Evolutionary conservation across 495 filamentous ascomycete genomes (phyloP), one percentile per base, ranked within the genome.

Genomic region (Penicillium verhagenii): DNA sequence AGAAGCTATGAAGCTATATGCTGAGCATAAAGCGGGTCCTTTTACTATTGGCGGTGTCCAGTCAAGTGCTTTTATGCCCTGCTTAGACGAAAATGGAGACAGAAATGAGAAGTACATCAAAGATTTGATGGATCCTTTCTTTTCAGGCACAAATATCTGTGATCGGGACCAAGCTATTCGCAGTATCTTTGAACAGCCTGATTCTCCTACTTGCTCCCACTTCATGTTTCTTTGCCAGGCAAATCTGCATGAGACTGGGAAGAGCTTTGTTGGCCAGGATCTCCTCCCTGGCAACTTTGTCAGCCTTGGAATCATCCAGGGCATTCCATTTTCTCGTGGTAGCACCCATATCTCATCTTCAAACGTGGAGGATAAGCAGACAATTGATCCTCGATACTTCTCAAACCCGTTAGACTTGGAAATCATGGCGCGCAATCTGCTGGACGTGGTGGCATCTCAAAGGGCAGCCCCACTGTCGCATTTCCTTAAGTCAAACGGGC

Each of bases 161-260:
- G 42, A n/a, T 42, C 26, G 50, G 16, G 26, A 50, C 19, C 21
- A 50, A 11, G 56, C 50, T n/a, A 50, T 59, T n/a, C 50, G 43
- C 21, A 51, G 54, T 24, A 59, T 59, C 9, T 47, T 53, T 28
- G n/a, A 6, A 10, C 33, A 49, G 21, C 50, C 50, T 18, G 29
- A 59, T 16, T 39, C 50, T 4, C 50, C 45, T 11, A 54, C 44
- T 19, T 59, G 35, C 26, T 44, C 37, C 6, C 42, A 33, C 24
- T 47, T 54, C 25, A 50, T 59, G 45, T 59, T 59, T 26, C 43
- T 54, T 16, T 51, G 50, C 13, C 51, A 59, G 50, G 51, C 45
- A 1, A 50, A 54, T 20, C 33, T 54, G 8, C 52, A 52, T 18
- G 53, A 56, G 14, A 35, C 23, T 10, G 53, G 38, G 6, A n/a